Conservation (phyloP, 129 eudicot genomes). For the Cynara cardunculus region DNA sequence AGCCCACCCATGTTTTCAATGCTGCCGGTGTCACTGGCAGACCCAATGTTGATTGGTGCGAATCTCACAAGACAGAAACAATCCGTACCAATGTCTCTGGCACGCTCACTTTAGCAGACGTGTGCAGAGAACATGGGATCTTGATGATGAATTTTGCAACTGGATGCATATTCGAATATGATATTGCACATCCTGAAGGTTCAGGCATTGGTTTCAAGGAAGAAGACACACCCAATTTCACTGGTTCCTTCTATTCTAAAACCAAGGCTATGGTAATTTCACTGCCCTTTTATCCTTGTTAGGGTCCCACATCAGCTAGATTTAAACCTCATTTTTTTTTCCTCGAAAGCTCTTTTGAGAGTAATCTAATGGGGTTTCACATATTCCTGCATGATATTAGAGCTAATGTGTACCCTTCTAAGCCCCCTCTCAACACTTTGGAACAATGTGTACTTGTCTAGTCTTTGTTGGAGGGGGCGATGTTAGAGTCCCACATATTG, state of each 20-base stretch:
- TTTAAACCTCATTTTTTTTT: too few species aligned
- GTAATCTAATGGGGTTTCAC: background rate
- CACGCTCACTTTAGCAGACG: constrained; percentile 83
- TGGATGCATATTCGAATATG: constrained; percentile 95
- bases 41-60: constrained; percentile 99
- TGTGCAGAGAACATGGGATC: constrained; percentile 72
- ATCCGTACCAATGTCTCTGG: constrained; percentile 88
- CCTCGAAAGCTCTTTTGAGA: too few species aligned
- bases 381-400: background rate
- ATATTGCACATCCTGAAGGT: constrained; percentile 78
- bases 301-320: too few species aligned
- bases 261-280: constrained; percentile 93
- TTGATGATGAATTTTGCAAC: constrained; percentile 88
- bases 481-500: background rate
- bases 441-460: background rate
- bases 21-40: constrained; percentile 99
- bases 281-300: background rate
- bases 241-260: constrained; percentile 93
- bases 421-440: background rate
- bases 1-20: constrained; percentile 94
- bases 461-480: background rate
- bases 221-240: constrained; percentile 89
- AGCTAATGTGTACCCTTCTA: too few species aligned
- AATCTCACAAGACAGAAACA: constrained; percentile 82
- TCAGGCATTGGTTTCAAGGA: constrained; percentile 95